These are phyloP conservation scores for Oidiodendron maius DNA, from an alignment of 495 filamentous ascomycete species.

Conservation along the genomic window DNA sequence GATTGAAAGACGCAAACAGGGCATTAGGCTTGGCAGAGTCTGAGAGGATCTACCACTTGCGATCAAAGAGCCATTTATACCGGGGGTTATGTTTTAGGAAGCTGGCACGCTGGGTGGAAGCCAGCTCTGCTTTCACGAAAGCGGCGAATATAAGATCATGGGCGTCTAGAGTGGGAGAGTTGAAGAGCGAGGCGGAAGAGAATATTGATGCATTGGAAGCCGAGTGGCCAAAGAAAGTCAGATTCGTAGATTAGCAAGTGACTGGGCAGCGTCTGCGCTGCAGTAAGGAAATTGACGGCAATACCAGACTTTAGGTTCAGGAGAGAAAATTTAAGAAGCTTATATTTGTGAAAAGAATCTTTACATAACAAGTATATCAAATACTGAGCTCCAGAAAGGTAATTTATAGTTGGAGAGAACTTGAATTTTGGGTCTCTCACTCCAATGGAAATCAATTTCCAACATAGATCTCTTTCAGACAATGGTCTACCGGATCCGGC, in stretches of 20 bases:
- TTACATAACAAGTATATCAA: background rate
- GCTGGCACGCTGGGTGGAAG: conserved; percentile 8
- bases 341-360: too few species aligned
- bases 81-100: conserved; percentile 3
- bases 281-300: background rate
- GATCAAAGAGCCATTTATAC: conserved; percentile 9
- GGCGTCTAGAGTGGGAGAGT: background rate
- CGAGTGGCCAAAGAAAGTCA: background rate
- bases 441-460: too few species aligned
- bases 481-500: too few species aligned
- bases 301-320: too few species aligned
- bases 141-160: conserved; percentile 5
- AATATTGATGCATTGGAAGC: background rate
- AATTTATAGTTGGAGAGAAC: too few species aligned
- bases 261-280: too few species aligned
- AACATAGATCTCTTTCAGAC: too few species aligned
- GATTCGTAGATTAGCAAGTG: too few species aligned
- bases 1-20: conserved; percentile 3
- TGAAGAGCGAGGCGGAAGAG: conserved; percentile 1
- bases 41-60: conserved; percentile 2
- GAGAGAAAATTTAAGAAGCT: too few species aligned
- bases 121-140: conserved; percentile 7
- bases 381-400: background rate
- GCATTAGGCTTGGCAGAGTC: conserved; percentile 1
- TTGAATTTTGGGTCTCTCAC: too few species aligned